phyloP scores from a whole-genome alignment of 2,329 filamentous ascomycete genomes.

The Apiospora saccharicola region DNA sequence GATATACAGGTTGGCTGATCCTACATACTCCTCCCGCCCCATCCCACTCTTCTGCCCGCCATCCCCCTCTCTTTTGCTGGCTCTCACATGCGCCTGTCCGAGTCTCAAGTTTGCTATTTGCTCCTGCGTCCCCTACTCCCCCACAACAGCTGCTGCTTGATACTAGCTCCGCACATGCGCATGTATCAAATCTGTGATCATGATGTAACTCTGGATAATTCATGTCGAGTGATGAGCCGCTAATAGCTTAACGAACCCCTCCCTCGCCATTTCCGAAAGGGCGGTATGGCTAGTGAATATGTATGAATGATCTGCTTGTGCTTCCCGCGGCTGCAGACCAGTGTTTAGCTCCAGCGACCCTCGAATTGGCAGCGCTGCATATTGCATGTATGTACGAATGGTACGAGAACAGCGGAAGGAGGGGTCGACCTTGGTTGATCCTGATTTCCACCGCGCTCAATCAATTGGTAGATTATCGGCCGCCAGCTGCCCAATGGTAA shows the following conservation, averaged over 20 bases:
- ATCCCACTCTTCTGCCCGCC: background rate
- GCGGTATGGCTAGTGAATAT: constrained; percentile 21
- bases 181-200: constrained; percentile 20
- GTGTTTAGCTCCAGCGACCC: background rate
- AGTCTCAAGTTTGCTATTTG: constrained; percentile 8
- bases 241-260: constrained; percentile 10
- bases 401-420: background rate
- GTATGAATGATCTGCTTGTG: constrained; percentile 11
- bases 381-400: background rate
- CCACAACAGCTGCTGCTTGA: constrained; percentile 19
- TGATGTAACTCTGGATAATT: constrained; percentile 22
- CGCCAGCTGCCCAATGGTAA: constrained; percentile 5
- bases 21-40: constrained; percentile 2
- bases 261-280: constrained; percentile 18
- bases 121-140: constrained; percentile 11
- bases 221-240: constrained; percentile 2
- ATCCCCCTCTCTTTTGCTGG: background rate
- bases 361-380: background rate
- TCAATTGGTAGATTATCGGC: background rate
- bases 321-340: constrained; percentile 12
- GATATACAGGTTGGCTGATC: constrained; percentile 4
- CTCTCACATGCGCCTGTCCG: constrained; percentile 12
- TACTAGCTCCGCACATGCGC: constrained; percentile 18
- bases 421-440: constrained; percentile 15
- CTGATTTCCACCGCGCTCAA: constrained; percentile 12